A percentile compares a stretch with the other conserved stretches of the same genome.
phyloP scores from a whole-genome alignment of 352 stramenopile species.

The Phytopythium vexans region DNA sequence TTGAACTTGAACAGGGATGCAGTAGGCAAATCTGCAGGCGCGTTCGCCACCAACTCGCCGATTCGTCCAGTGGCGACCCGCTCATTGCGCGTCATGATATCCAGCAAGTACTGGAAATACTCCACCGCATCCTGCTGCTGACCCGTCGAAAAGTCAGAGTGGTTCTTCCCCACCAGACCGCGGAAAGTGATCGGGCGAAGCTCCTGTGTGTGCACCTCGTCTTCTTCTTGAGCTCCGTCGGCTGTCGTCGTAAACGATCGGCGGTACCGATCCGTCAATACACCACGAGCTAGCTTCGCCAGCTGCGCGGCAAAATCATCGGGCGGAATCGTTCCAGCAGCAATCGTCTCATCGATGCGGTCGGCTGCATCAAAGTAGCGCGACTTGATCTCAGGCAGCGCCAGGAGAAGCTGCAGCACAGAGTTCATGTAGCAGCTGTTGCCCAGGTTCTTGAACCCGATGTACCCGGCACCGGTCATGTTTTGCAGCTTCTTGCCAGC shows the following conservation, averaged over 20 bases:
- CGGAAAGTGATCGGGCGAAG: constrained; percentile 92
- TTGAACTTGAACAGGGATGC: constrained; percentile 93
- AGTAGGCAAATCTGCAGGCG: constrained; percentile 49
- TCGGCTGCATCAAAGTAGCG: constrained; percentile 65
- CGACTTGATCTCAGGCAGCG: constrained; percentile 67
- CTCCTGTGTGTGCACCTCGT: constrained; percentile 36
- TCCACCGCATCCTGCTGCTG: constrained; percentile 98
- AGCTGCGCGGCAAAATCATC: constrained; percentile 93
- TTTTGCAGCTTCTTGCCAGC: constrained; percentile 90
- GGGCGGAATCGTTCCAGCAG: constrained; percentile 18
- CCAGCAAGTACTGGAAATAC: constrained; percentile 96
- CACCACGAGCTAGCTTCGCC: constrained; percentile 87
- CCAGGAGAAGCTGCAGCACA: constrained; percentile 93
- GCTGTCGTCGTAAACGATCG: constrained; percentile 27
- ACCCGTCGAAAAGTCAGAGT: constrained; percentile 95
- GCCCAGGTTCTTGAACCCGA: constrained; percentile 98
- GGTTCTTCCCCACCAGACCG: constrained; percentile 91
- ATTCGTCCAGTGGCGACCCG: constrained; percentile 45
- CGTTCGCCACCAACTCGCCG: constrained; percentile 33
- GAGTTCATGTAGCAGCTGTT: constrained; percentile 99
- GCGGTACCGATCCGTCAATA: constrained; percentile 88
- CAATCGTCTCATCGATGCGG: constrained; percentile 54
- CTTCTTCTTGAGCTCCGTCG: constrained; percentile 25
- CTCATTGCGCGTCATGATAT: constrained; percentile 90
- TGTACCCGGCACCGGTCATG: constrained; percentile 88